Evolutionary conservation across 495 filamentous ascomycete species (phyloP), one percentile per base, ranked within the genome.

Genomic region (Aspergillus nanangensis): DNA sequence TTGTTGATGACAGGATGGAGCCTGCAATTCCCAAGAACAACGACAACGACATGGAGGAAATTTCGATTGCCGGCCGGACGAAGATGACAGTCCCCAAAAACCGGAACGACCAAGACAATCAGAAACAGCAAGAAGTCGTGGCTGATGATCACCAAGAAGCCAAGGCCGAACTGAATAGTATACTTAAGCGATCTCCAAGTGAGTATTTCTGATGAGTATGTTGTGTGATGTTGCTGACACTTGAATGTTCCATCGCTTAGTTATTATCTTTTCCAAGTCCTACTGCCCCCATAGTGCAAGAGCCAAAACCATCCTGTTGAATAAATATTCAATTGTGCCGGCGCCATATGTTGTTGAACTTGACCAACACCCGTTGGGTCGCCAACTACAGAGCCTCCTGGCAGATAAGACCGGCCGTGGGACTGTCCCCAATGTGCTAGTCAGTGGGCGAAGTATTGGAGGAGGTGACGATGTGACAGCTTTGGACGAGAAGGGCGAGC

Each of bases 211-310:
- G 34, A n/a, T n/a, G n/a, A n/a, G n/a, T n/a, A n/a, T n/a, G n/a
- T n/a, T n/a, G n/a, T n/a, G n/a, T n/a, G n/a, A n/a, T n/a, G n/a
- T n/a, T n/a, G n/a, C n/a, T n/a, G n/a, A n/a, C n/a, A n/a, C 15
- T 38, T 14, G 21, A 19, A 31, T 25, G 31, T 48, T 66, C 65
- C 33, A 25, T 45, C 13, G 15, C 37, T 23, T 57, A 90, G 87
- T 96, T 39, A 87, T 96, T 56, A 88, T 98, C 41, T 96, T 97
- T 72, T 95, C 89, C 44, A 97, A 97, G 65, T 81, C 86, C 1
- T 95, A 88, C 66, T 98, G 93, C 66, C 88, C 86, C 0, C 82
- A 80, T 70, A 96, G 90, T 35, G 78, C 76, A 48, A 80, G 76
- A 51, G 93, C 92, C 11, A 98, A 98, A 65, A 64, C 66, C 8